Base-by-base conservation (phyloP, 176 grass and related monocot genomes). In the Olyra latifolia region DNA sequence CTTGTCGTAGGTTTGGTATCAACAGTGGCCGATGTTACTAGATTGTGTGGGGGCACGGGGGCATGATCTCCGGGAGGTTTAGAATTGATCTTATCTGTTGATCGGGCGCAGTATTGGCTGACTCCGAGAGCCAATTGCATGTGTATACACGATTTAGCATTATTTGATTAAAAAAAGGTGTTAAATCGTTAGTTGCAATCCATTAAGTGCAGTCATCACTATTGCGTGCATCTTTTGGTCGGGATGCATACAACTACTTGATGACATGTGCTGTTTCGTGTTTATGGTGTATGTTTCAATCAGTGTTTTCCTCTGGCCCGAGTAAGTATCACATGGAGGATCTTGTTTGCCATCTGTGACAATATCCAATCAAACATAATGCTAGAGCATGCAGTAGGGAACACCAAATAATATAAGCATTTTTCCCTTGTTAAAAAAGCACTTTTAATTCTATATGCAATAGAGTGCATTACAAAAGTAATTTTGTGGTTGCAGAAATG, bases 381-480 rank as follows among this genome's bases (percentile, higher is more conserved):
- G 38, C 35, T 48, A 24, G 35, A 60, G 4, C 25, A 58, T n/a
- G 55, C n/a, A 12, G 12, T 58, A 25, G 55, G 25, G 55, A 25
- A 58, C 22, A 58, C 25, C 4, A 27, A 50, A 50, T 50, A 54
- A 54, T 54, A 76, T 29, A 55, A 82, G 62, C 24, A 35, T 28
- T 29, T 43, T 14, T 4, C 11, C 12, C 53, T 4, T 60, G 4
- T 46, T 70, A 1, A 39, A 32, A 71, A 50, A 52, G 2, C 17
- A 44, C 32, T 13, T 73, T 56, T 65, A 40, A 72, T 55, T 86
- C 16, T 24, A 39, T 48, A 22, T 78, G 32, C 30, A 85, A 45
- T 46, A 74, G 4, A 15, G 15, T 40, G 17, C 30, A 77, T 41
- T 48, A 40, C 43, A 30, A 0, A 66, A 57, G 44, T 81, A 5